Percentiles rank a stretch among this genome's conserved stretches.
phyloP scores from a whole-genome alignment of 2,329 filamentous ascomycete genomes.

The Cytospora leucostoma region DNA sequence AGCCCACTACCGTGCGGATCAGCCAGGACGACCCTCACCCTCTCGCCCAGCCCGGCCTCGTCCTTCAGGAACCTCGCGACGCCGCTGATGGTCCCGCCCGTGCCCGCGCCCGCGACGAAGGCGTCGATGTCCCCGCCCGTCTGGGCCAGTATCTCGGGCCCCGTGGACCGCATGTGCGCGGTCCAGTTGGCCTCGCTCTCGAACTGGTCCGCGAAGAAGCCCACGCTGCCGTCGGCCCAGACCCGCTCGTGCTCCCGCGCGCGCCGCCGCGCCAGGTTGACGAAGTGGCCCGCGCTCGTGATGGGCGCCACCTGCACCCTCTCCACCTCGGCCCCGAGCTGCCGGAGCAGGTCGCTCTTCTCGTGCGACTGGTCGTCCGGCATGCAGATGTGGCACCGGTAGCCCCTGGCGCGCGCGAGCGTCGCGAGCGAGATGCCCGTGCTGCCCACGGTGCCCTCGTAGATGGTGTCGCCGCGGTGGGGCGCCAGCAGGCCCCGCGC shows the following conservation, averaged over 20 bases:
- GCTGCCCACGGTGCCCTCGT: slow-evolving; percentile 95
- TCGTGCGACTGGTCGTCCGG: slow-evolving; percentile 86
- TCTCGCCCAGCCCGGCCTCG: slow-evolving; percentile 51
- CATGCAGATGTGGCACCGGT: slow-evolving; percentile 96
- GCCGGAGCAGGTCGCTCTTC: slow-evolving; percentile 84
- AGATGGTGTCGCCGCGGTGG: slow-evolving; percentile 86
- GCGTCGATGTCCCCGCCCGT: slow-evolving; percentile 75
- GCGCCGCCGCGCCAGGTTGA: slow-evolving; percentile 81
- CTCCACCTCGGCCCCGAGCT: slow-evolving; percentile 91
- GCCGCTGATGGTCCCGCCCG: slow-evolving; percentile 89
- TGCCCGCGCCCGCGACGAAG: slow-evolving; percentile 91
- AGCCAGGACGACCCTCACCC: slow-evolving; percentile 75
- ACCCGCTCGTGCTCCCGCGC: slow-evolving; percentile 71
- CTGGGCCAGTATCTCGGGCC: slow-evolving; percentile 85
- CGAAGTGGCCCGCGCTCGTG: slow-evolving; percentile 89
- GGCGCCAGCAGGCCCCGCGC: slow-evolving; percentile 73
- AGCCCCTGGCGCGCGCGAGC: slow-evolving; percentile 83
- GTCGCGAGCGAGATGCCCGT: slow-evolving; percentile 94
- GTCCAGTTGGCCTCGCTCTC: slow-evolving; percentile 87
- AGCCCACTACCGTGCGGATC: slow-evolving; percentile 94
- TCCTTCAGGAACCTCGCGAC: slow-evolving; percentile 83
- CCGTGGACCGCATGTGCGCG: slow-evolving; percentile 80
- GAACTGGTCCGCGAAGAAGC: slow-evolving; percentile 96
- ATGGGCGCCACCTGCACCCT: slow-evolving; percentile 89
- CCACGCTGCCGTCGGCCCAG: slow-evolving; percentile 63